These are phyloP conservation scores for Saposhnikovia divaricata DNA, from an alignment of 129 eudicot genomes.

Conservation along the genomic window DNA sequence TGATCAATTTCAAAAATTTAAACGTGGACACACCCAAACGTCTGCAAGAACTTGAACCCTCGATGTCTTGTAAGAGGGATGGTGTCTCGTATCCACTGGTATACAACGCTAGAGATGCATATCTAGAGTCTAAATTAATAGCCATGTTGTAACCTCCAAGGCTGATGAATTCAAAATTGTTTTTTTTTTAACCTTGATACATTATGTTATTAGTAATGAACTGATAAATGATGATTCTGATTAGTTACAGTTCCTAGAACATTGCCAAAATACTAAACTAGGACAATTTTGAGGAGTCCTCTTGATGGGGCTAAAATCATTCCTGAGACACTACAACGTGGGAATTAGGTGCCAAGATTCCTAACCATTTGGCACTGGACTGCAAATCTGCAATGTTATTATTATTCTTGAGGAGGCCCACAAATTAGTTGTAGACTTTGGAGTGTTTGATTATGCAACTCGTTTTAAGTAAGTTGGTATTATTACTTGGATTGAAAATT, in stretches of 20 bases:
- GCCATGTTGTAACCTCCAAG: no score
- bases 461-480: not conserved
- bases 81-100: no score
- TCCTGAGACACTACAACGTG: not conserved
- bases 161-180: not conserved
- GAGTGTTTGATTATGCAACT: not conserved
- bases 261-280: not conserved
- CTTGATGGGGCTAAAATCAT: not conserved
- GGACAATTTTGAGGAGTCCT: not conserved
- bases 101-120: no score
- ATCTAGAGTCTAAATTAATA: no score
- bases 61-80: no score
- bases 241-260: not conserved
- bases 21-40: no score
- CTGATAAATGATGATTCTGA: no score
- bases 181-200: not conserved
- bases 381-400: not conserved
- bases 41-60: no score
- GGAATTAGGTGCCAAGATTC: not conserved
- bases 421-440: not conserved
- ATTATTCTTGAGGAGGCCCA: not conserved
- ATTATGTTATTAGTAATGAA: not conserved
- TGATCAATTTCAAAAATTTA: no score
- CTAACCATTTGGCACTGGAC: not conserved
- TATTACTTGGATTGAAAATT: not conserved